Evolutionary conservation across 306 rosid genomes (phyloP), one percentile per base, ranked within the genome.

Genomic region (Fragaria nilgerrensis): DNA sequence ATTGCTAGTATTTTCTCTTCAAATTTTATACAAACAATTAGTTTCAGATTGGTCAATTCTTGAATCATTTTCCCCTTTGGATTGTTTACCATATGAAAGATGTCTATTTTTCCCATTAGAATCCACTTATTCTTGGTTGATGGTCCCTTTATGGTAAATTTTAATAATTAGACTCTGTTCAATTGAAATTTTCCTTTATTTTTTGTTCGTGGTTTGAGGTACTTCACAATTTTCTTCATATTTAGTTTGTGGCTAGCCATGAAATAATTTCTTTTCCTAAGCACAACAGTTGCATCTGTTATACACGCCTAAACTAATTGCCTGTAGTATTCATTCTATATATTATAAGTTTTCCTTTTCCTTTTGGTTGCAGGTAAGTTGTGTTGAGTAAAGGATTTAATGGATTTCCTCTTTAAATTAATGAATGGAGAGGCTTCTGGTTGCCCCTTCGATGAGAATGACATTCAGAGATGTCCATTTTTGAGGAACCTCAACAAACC

Each of bases 391-490:
- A 62, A 62, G 67, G 41, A 29, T 62, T 29, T 14, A 14, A 29
- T 62, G 68, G 65, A 59, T 10, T 59, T 59, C 12, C 36, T 59
- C 10, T 62, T 29, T 15, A 32, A 62, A 29, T 41, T 12, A 29
- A 27, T 62, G 68, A 29, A 62, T 15, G 11, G 68, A 62, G 41
- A 62, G 41, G 43, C 68, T 62, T 29, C n/a, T 29, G 68, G 36
- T 69, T 87, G 90, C 82, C 80, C 91, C 61, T 87, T 88, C 82
- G 89, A 85, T 77, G 68, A 5, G n/a, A 83, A 83, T 48, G 92
- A 87, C 85, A 81, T 90, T 29, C 89, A 84, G 62, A 86, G 78
- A 85, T 93, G 94, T 79, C 98, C 98, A 20, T 93, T 93, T 82
- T 83, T 93, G 71, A 85, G 87, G 77, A 89, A 88, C 81, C 83